Base-by-base conservation (phyloP, 192 early-diverging fungal genomes). In the Obelidium mucronatum region DNA sequence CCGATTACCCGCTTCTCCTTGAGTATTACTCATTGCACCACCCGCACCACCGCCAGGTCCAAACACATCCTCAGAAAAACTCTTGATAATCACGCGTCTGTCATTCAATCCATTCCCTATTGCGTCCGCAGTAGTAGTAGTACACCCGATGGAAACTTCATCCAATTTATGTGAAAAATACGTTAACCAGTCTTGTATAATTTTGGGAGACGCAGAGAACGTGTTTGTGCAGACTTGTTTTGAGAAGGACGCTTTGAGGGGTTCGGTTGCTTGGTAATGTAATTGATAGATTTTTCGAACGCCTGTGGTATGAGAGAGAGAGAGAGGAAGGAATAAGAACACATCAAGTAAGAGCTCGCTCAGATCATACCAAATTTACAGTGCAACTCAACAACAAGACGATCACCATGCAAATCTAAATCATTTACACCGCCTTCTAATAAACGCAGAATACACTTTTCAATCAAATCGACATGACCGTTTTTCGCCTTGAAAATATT, bases 241-340 rank as follows among this genome's bases (percentile, higher is more conserved):
- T 22, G 56, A 65, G 55, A 81, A 84, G 4, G 79, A 31, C 15
- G 80, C 79, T 48, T 51, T 65, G 2, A 82, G 30, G 5, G 79
- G 71, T 6, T 84, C 83, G 33, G 63, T 68, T 3, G 42, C 24
- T 68, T 80, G 78, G 63, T 75, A 84, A 33, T 84, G 80, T 0
- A 84, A 76, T 34, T 81, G 81, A 62, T 78, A 80, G 1, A 80
- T 81, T 74, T 84, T 81, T 28, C 73, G 37, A 62, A 84, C 78
- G 62, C 81, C 81, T 82, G 17, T 54, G 1, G 40, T 1, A 28
- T 22, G 22, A 22, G 22, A 51, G 11, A 51, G 73, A 26, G 33
- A n/a, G 55, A 15, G 33, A 67, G 24, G n/a, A 24, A 59, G 19
- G 40, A 73, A 74, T n/a, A n/a, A n/a, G n/a, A n/a, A n/a, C 40